Conservation (phyloP, 495 filamentous ascomycete genomes). For the Aspergillus wentii region DNA sequence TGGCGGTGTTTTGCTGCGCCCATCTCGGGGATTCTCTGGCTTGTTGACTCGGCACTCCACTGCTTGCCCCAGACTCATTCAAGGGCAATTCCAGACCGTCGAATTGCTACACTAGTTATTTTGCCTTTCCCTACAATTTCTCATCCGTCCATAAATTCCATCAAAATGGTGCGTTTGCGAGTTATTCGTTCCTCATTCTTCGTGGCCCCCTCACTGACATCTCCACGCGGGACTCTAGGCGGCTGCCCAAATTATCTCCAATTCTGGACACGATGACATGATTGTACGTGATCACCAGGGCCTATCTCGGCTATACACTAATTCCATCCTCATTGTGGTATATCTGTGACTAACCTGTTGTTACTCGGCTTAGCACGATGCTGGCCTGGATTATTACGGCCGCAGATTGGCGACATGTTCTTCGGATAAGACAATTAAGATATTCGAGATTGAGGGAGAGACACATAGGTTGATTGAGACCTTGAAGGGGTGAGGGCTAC, state of each 20-base stretch:
- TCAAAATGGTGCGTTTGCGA: too few relatives aligned
- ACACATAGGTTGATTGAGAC: constrained; percentile 88
- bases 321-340: too few relatives aligned
- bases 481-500: constrained; percentile 71
- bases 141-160: too few relatives aligned
- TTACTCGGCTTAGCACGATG: constrained; percentile 69
- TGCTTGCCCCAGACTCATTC: not conserved
- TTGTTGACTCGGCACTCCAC: constrained; percentile 4
- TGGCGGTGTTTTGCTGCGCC: constrained; percentile 21
- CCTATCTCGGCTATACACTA: too few relatives aligned
- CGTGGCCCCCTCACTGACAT: constrained; percentile 12
- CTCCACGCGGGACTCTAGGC: constrained; percentile 42
- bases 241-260: constrained; percentile 71
- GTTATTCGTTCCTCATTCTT: too few relatives aligned
- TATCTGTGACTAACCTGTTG: constrained; percentile 1
- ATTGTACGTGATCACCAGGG: constrained; percentile 65
- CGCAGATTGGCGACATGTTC: constrained; percentile 95
- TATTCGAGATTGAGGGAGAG: constrained; percentile 96
- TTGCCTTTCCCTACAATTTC: too few relatives aligned
- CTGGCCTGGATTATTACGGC: constrained; percentile 96
- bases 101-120: too few relatives aligned
- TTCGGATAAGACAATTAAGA: constrained; percentile 97
- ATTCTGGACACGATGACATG: constrained; percentile 98
- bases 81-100: not conserved
- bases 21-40: constrained; percentile 1